These are phyloP conservation scores for Russula abietina DNA, from an alignment of 768 basidiomycete genomes.

Conservation along the genomic window DNA sequence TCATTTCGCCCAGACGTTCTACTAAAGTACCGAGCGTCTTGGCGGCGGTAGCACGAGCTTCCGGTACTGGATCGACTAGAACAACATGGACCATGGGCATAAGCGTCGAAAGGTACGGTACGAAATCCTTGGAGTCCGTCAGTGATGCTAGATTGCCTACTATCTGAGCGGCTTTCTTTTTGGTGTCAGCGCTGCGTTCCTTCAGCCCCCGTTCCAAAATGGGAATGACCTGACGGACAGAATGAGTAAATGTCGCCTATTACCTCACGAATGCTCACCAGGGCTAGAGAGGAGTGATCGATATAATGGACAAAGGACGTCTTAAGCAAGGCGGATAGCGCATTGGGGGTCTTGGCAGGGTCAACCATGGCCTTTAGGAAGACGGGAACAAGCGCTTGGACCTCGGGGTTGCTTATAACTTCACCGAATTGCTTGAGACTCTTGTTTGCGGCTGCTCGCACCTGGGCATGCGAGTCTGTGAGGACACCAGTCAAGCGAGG, in stretches of 20 bases:
- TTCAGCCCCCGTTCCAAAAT: constrained; percentile 90
- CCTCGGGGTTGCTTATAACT: constrained; percentile 96
- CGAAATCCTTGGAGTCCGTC: constrained; percentile 86
- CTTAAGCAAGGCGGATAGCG: constrained; percentile 79
- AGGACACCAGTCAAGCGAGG: constrained; percentile 91
- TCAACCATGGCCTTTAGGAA: constrained; percentile 94
- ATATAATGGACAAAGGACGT: constrained; percentile 98
- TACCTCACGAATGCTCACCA: constrained; percentile 47
- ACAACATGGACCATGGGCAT: constrained; percentile 89
- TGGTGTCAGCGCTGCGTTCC: constrained; percentile 89
- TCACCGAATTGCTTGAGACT: constrained; percentile 97
- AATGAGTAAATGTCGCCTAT: constrained; percentile 8
- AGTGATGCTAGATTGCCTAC: constrained; percentile 94
- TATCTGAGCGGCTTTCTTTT: constrained; percentile 93
- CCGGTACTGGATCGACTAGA: constrained; percentile 94
- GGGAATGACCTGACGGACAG: constrained; percentile 65
- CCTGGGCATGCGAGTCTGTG: constrained; percentile 97
- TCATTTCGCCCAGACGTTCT: constrained; percentile 86
- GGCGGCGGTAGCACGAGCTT: constrained; percentile 94
- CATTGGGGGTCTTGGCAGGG: constrained; percentile 83
- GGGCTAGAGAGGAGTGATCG: constrained; percentile 90
- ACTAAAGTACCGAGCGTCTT: constrained; percentile 96
- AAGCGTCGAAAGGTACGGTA: constrained; percentile 85
- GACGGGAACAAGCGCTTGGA: constrained; percentile 81
- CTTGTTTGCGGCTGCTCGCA: constrained; percentile 86